A percentile compares a stretch with the other conserved stretches of the same genome.
Conservation (phyloP, 257 asterid genomes). For the Mentha longifolia region DNA sequence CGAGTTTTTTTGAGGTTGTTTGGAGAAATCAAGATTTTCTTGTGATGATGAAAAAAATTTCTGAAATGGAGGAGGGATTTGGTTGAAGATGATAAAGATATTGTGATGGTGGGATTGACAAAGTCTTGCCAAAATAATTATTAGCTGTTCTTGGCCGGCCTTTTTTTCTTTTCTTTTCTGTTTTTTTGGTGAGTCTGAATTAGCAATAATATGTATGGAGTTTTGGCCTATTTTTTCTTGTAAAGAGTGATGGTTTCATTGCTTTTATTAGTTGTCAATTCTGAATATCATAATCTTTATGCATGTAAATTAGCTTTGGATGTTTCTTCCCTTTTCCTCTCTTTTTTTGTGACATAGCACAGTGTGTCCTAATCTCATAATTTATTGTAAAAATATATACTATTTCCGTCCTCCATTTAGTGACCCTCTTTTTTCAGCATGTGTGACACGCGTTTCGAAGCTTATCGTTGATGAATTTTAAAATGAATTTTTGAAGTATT, state of each 20-base stretch:
- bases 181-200: not conserved
- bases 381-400: not conserved
- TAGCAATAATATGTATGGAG: not conserved
- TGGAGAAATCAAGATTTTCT: not conserved
- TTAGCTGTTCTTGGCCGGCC: constrained; percentile 54
- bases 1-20: not conserved
- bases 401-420: too few species aligned
- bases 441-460: too few species aligned
- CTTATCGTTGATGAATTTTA: too few species aligned
- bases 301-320: constrained; percentile 8
- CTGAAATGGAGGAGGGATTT: constrained; percentile 3
- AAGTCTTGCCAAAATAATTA: constrained; percentile 29
- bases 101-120: constrained; percentile 41
- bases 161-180: not conserved
- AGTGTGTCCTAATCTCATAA: not conserved
- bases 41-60: not conserved
- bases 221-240: constrained; percentile 31
- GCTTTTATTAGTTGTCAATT: constrained; percentile 21
- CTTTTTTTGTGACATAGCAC: not conserved
- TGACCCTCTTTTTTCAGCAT: too few species aligned
- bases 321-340: not conserved
- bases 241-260: constrained; percentile 24
- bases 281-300: not conserved
- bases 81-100: constrained; percentile 36
- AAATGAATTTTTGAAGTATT: too few species aligned